Evolutionary conservation across 2,329 filamentous ascomycete species (phyloP).

Genomic region (Juglanconis sp.): DNA sequence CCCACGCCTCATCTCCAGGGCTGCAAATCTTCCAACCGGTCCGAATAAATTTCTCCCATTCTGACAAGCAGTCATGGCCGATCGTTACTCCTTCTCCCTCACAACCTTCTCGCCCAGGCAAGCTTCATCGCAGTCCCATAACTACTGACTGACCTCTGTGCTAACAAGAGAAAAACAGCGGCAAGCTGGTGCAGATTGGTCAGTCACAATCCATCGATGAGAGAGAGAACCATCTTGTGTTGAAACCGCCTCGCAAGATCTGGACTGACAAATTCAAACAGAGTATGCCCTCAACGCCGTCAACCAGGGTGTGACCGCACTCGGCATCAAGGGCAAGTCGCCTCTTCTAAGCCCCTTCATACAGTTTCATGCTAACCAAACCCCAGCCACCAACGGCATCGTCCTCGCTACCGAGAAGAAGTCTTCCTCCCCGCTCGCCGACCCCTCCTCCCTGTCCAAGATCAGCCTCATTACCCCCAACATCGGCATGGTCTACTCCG

Average conservation of each 20-base stretch:
- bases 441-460: conserved; percentile 91
- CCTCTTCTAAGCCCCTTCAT: not conserved
- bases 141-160: conserved; percentile 21
- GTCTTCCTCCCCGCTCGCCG: conserved; percentile 94
- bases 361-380: conserved; percentile 12
- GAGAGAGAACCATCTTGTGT: conserved; percentile 35
- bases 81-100: conserved; percentile 98
- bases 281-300: conserved; percentile 99
- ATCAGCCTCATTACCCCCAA: conserved; percentile 97
- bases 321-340: conserved; percentile 89
- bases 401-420: conserved; percentile 99
- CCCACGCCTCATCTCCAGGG: not conserved
- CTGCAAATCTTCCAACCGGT: not conserved
- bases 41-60: not conserved
- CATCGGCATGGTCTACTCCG: conserved; percentile 99
- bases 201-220: conserved; percentile 17
- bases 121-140: conserved; percentile 32
- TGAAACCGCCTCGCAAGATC: conserved; percentile 6
- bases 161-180: conserved; percentile 52
- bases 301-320: conserved; percentile 96
- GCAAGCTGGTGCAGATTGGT: conserved; percentile 98
- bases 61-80: conserved; percentile 66
- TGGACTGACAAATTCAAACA: conserved; percentile 36
- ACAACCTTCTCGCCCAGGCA: conserved; percentile 99
- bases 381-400: conserved; percentile 90